These are phyloP conservation scores for Thalia dealbata DNA, from an alignment of 176 grass and related monocot genomes.

Conservation along the genomic window DNA sequence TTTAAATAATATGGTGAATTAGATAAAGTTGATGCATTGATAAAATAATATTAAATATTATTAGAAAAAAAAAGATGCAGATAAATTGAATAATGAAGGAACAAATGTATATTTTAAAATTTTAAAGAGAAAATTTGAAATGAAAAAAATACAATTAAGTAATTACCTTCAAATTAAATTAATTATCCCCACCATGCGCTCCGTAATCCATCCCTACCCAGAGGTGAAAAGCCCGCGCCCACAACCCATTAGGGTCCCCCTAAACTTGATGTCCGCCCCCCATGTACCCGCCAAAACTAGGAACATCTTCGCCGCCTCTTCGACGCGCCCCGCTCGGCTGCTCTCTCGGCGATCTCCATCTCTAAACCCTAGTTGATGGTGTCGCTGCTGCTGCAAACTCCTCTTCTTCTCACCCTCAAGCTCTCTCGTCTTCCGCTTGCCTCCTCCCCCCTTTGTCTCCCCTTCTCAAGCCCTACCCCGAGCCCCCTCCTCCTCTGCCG, in stretches of 20 bases:
- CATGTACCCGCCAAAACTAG: background rate
- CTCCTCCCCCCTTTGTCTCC: constrained; percentile 1
- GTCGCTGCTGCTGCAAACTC: constrained; percentile 28
- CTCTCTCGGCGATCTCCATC: background rate
- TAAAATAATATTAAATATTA: too few species aligned
- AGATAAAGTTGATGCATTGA: too few species aligned
- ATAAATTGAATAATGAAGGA: too few species aligned
- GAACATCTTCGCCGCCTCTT: background rate
- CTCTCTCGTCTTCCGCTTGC: constrained; percentile 1
- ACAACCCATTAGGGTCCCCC: background rate
- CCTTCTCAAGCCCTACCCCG: constrained; percentile 3
- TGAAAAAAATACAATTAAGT: too few species aligned
- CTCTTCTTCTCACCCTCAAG: background rate
- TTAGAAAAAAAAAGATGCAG: too few species aligned
- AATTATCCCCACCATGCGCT: too few species aligned
- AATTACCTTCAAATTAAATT: too few species aligned
- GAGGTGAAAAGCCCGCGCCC: background rate
- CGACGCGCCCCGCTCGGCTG: background rate
- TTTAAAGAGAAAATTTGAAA: too few species aligned
- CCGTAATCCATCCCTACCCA: too few species aligned
- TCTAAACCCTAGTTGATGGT: background rate
- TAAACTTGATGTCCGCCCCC: background rate
- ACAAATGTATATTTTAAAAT: too few species aligned
- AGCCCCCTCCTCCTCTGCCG: constrained; percentile 12
- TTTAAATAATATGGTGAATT: too few species aligned